Evolutionary conservation across 768 basidiomycete genomes (phyloP), one percentile per base, ranked within the genome.

Genomic region (Cyclocybe cylindracea): DNA sequence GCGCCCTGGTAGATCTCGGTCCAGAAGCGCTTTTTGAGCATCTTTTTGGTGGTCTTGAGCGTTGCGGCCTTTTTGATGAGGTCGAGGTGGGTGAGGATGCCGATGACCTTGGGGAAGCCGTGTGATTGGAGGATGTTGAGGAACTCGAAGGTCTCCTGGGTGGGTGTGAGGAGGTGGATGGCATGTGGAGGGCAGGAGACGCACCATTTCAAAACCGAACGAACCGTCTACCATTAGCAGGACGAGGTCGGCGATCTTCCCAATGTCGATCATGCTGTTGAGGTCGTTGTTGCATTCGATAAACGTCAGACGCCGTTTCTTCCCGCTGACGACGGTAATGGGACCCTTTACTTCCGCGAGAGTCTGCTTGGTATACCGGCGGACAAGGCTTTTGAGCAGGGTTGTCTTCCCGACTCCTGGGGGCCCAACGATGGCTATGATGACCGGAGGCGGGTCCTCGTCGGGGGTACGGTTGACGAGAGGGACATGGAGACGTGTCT

Each of bases 1-100:
- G 97, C 96, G 44, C 97, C 97, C 62, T 94, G 91, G 68, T 98
- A 98, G 10, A 99, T 98, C 70, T 99, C 97, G 0, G 95, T 93
- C 97, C 97, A 99, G 75, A 99, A 99, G 8, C 97, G 91, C 65
- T 93, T 97, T 72, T 99, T 99, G 36, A 99, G 82, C 0, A 86
- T 74, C 63, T 97, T 97, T 75, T 98, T 99, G 47, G 93, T 94
- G 44, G 84, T 83, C 51, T 87, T 89, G 37, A 98, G 84, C 3
- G 86, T 86, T 0, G 89, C 78, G 5, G 88, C 80, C 65, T 94
- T 95, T 78, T 97, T 97, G 59, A 99, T 90, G 57, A 99, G 87
- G 70, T 98, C 97, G 38, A 98, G 85, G 70, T 99, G 97, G 42
- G 94, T 89, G 42, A 99, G 88, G 51, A 99, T 72, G 50, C 97